Evolutionary conservation across 164 flowering plant genomes (phyloP).

Genomic region (Stephania japonica): DNA sequence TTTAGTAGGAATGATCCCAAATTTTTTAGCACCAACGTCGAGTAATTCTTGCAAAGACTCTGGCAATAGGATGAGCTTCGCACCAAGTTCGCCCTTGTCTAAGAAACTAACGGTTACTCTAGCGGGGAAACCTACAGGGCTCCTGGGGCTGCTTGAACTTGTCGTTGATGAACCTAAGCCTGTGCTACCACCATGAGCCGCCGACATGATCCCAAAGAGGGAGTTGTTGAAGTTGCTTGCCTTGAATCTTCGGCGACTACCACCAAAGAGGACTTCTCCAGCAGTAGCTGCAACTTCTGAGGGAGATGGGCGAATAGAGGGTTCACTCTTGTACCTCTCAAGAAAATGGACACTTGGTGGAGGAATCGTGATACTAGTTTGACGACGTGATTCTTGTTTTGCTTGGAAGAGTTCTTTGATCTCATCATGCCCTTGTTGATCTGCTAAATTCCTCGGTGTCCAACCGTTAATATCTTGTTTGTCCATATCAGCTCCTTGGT

Average conservation of each 20-base stretch:
- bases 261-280: slow-evolving; percentile 24
- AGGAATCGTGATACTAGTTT: slow-evolving; percentile 19
- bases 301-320: slow-evolving; percentile 26
- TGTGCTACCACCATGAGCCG: slow-evolving; percentile 36
- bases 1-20: slow-evolving; percentile 38
- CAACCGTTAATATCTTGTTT: slow-evolving; percentile 57
- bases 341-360: slow-evolving; percentile 26
- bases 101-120: slow-evolving; percentile 65
- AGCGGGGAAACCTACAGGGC: slow-evolving; percentile 12
- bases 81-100: slow-evolving; percentile 31
- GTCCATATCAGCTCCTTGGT: slow-evolving; percentile 57
- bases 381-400: slow-evolving; percentile 20
- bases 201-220: slow-evolving; percentile 72
- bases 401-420: slow-evolving; percentile 49
- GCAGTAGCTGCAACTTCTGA: slow-evolving; percentile 20
- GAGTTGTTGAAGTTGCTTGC: slow-evolving; percentile 64
- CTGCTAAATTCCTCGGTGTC: slow-evolving; percentile 74
- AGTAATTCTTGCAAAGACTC: slow-evolving; percentile 44
- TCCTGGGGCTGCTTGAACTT: background rate
- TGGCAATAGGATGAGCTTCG: slow-evolving; percentile 66
- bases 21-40: slow-evolving; percentile 44
- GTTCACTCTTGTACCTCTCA: slow-evolving; percentile 56
- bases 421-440: slow-evolving; percentile 80
- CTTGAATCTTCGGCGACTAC: slow-evolving; percentile 43
- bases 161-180: slow-evolving; percentile 18